These are phyloP conservation scores for Prunus mongolica DNA, from an alignment of 306 rosid species.

Conservation along the genomic window DNA sequence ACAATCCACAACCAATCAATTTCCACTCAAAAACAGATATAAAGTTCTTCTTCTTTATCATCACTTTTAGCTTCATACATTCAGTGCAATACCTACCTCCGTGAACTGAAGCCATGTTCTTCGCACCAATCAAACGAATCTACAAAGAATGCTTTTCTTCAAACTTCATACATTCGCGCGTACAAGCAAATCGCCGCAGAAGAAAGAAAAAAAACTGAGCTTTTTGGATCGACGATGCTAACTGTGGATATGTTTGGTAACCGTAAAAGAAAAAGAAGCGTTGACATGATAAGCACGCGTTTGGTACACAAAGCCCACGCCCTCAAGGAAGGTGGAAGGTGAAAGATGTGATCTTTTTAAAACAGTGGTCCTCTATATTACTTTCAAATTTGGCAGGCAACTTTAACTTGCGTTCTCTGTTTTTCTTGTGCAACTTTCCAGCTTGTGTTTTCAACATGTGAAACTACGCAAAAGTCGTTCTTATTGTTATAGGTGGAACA, in stretches of 20 bases:
- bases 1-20: neutral
- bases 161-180: neutral
- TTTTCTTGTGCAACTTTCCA: neutral
- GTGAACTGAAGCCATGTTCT: neutral
- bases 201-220: neutral
- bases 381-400: neutral
- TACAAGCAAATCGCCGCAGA: neutral
- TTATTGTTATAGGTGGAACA: no score
- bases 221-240: neutral
- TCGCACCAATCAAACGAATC: neutral
- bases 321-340: no score
- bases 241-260: neutral
- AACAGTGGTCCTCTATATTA: neutral
- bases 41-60: neutral
- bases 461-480: no score
- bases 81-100: neutral
- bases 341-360: no score
- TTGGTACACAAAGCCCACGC: neutral
- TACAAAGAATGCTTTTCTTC: neutral
- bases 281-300: neutral
- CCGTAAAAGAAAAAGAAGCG: neutral
- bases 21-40: neutral
- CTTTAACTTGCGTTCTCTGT: neutral
- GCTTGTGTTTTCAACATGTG: no score
- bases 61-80: neutral